Base-by-base conservation (phyloP, 2,329 filamentous ascomycete genomes). In the Fusarium liriodendri region DNA sequence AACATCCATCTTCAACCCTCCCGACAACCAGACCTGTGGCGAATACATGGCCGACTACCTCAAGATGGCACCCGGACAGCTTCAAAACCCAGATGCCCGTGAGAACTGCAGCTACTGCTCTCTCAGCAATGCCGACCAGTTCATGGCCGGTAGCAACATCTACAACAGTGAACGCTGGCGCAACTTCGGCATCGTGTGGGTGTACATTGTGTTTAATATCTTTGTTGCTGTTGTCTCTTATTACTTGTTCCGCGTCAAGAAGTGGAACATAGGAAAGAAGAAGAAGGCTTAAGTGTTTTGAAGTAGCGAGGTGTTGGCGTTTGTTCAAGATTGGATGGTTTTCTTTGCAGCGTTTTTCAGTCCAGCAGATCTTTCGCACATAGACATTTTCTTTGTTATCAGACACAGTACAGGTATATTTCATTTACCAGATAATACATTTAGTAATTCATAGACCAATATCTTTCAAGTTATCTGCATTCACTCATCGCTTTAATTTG, bases 1-100 rank as follows among this genome's bases (percentile, higher is more conserved):
- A 79, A 86, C 87, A 0, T 89, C 90, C 1, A 82, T 86, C 38
- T 94, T 95, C 83, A 83, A 90, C 67, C 87, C 90, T 0, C 92
- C 92, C 0, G 79, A 85, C 0, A 89, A 88, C 10, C 69, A 70
- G 42, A 74, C 72, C 7, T 74, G 72, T 16, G 72, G 72, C 4
- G 55, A 68, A n/a, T 94, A 94, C 79, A 88, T 92, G 1, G 84
- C 83, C 1, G 82, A 84, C 16, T 93, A 67, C 89, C 76, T 84
- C 35, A 77, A 80, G 1, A 25, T 18, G 29, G 80, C 85, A 2
- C 84, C 76, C 0, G 72, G 72, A 10, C 63, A 29, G 40, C 45
- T 74, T 0, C 72, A 72, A n/a, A 75, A 74, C 45, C 71, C 72
- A 6, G 69, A 70, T 6, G 69, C 69, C 5, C 59, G 55, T 2